A percentile compares a stretch with the other conserved stretches of the same genome.
These are phyloP conservation scores for Beta vulgaris DNA, from an alignment of 148 eudicot species.

Conservation along the genomic window DNA sequence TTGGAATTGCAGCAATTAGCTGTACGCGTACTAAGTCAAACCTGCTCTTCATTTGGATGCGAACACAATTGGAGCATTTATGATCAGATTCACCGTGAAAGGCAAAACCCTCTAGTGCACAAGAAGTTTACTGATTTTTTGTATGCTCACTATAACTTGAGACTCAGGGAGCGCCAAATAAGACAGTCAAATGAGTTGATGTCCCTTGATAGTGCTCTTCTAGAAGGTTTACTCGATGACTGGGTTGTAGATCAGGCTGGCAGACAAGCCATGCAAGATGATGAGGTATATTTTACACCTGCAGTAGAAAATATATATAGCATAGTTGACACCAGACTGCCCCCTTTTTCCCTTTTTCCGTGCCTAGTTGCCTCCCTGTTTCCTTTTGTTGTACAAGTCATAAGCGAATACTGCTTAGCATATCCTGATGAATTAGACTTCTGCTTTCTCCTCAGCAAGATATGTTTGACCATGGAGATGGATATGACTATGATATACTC, in stretches of 20 bases:
- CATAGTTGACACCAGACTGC: not conserved
- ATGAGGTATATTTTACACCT: constrained; percentile 55
- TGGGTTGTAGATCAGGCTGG: constrained; percentile 77
- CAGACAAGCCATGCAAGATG: constrained; percentile 53
- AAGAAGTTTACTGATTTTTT: constrained; percentile 63
- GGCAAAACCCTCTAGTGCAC: constrained; percentile 58
- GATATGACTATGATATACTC: constrained; percentile 54
- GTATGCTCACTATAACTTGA: constrained; percentile 78
- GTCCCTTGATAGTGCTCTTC: constrained; percentile 60
- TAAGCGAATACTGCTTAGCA: not conserved
- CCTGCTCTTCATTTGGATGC: constrained; percentile 81
- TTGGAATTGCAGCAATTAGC: constrained; percentile 81
- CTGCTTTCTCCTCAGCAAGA: constrained; percentile 42
- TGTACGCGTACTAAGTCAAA: constrained; percentile 86
- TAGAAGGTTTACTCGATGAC: constrained; percentile 67
- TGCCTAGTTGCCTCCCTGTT: not conserved
- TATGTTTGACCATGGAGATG: constrained; percentile 53
- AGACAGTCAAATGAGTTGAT: constrained; percentile 45
- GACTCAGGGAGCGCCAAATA: constrained; percentile 79
- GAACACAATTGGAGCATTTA: constrained; percentile 84
- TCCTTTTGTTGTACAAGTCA: not conserved
- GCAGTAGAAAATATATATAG: too few relatives aligned
- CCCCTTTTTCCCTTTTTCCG: not conserved
- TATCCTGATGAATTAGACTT: constrained; percentile 7
- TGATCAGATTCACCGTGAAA: constrained; percentile 61